phyloP scores from a whole-genome alignment of 129 eudicot genomes.

The Centaurea solstitialis region DNA sequence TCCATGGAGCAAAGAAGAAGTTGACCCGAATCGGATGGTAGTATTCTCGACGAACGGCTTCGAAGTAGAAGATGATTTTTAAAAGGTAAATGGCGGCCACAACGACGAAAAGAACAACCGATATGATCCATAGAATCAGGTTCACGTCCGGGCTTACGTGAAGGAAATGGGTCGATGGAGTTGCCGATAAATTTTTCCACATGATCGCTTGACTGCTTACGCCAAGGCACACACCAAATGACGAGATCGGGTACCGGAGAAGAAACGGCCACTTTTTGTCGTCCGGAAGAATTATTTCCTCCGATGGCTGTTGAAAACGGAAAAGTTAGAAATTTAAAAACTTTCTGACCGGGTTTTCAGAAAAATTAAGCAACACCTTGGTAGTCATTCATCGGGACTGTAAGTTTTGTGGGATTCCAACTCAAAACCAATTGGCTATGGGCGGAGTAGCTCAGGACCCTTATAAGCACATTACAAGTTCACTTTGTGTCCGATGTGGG shows the following conservation, averaged over 20 bases:
- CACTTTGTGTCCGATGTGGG: too few relatives aligned
- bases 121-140: slow-evolving; percentile 60
- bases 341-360: not conserved
- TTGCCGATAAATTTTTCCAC: slow-evolving; percentile 66
- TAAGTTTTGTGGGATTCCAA: too few relatives aligned
- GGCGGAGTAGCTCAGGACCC: too few relatives aligned
- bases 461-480: too few relatives aligned
- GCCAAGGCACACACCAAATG: slow-evolving; percentile 84
- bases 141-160: slow-evolving; percentile 51
- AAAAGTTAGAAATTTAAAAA: not conserved
- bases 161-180: slow-evolving; percentile 59
- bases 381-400: too few relatives aligned
- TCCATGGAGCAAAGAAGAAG: slow-evolving; percentile 86
- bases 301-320: slow-evolving; percentile 52
- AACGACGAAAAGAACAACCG: slow-evolving; percentile 38
- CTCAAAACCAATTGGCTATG: too few relatives aligned
- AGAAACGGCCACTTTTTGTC: slow-evolving; percentile 85
- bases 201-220: slow-evolving; percentile 79
- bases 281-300: slow-evolving; percentile 68
- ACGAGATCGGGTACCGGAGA: slow-evolving; percentile 66
- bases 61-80: slow-evolving; percentile 67
- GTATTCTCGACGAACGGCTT: slow-evolving; percentile 82
- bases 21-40: slow-evolving; percentile 75
- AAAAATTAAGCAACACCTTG: too few relatives aligned
- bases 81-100: slow-evolving; percentile 46